Base-by-base conservation (phyloP, 2,329 filamentous ascomycete species). In the Grosmannia huntii region DNA sequence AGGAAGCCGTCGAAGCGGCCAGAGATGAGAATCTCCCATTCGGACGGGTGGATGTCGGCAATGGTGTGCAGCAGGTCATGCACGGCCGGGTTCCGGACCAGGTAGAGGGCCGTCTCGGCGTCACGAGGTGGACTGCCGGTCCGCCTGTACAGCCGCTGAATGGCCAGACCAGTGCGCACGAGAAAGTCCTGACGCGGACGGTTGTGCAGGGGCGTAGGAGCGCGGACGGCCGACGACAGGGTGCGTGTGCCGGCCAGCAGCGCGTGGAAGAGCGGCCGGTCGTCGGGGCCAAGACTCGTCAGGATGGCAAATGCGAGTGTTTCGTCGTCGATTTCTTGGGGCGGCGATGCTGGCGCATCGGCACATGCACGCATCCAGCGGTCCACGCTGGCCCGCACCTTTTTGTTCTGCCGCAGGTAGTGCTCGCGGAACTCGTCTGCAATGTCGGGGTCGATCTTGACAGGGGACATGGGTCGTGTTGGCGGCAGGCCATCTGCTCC, bases 1-100 rank as follows among this genome's bases (percentile, higher is more conserved):
- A 96, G 78, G 72, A 97, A 97, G 4, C 92, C 92, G 67, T 96
- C 91, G 66, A 97, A 97, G 31, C 92, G 87, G 31, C 92, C 92
- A 0, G 92, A 96, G 5, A 87, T 89, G 14, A 97, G 78, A 58
- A 97, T 95, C 62, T 96, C 92, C 92, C 92, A 97, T 71, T 97
- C 92, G n/a, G 89, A 87, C 53, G 85, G 82, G 67, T 87, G 94
- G 65, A 97, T 94, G 56, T 91, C 89, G 41, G 88, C 85, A 55
- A 96, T 79, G 0, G 92, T 96, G 48, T 89, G 85, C 3, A 97
- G 82, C 36, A 96, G 83, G 66, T 94, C 87, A 69, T 97, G 92
- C 54, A 94, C 82, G 14, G 82, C 77, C 0, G 85, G 84, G 68
- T 96, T 87, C 69, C 87, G 90, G 62, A 96, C 80, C 53, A 97